phyloP scores from a whole-genome alignment of 2,329 filamentous ascomycete genomes.

The Sclerotinia nivalis region DNA sequence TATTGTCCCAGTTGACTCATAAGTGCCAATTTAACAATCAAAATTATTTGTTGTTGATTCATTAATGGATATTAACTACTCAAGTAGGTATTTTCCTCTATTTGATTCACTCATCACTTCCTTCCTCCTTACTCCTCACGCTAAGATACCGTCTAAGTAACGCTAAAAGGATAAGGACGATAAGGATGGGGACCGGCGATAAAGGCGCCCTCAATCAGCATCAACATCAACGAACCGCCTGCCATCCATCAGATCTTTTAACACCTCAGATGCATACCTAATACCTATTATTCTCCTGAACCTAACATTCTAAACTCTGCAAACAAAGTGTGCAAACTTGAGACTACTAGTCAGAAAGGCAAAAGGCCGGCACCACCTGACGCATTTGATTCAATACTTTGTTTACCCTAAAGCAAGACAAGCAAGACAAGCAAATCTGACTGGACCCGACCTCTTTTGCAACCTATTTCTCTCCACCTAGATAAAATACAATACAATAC shows the following conservation, averaged over 20 bases:
- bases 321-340: background rate
- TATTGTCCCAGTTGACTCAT: too few relatives aligned
- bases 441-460: background rate
- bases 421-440: background rate
- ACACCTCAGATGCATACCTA: background rate
- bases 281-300: background rate
- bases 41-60: too few relatives aligned
- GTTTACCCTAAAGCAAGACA: background rate
- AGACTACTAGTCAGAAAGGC: background rate
- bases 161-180: constrained; percentile 5
- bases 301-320: background rate
- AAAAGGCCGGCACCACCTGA: background rate
- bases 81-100: too few relatives aligned
- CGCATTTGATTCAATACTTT: too few relatives aligned
- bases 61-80: too few relatives aligned
- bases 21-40: too few relatives aligned
- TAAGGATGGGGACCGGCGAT: background rate
- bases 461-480: background rate
- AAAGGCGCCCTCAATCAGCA: background rate
- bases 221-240: background rate
- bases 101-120: background rate
- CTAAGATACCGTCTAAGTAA: background rate
- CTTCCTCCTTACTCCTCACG: background rate
- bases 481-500: background rate
- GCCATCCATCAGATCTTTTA: background rate